Evolutionary conservation across 371 early-diverging fungal species (phyloP).

Genomic region (Syncephalastrum monosporum): DNA sequence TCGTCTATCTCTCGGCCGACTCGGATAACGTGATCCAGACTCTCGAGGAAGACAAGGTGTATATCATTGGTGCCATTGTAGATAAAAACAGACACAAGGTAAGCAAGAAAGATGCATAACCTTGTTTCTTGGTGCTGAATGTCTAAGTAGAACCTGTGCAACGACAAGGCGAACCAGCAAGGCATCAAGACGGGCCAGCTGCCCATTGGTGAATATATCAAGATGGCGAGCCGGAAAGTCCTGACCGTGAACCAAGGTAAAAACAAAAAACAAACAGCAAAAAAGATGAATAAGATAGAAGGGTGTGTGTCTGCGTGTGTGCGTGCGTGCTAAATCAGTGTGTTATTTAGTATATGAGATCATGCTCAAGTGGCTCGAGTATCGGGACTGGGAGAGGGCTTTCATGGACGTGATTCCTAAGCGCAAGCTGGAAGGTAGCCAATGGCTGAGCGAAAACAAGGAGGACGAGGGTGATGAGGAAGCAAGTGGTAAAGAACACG

Average conservation of each 20-base stretch:
- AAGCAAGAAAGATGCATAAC: neutral
- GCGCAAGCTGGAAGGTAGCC: constrained; percentile 70
- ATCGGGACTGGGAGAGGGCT: constrained; percentile 75
- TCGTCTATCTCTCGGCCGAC: constrained; percentile 92
- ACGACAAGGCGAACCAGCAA: constrained; percentile 70
- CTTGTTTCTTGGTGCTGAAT: neutral
- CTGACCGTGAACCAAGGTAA: constrained; percentile 91
- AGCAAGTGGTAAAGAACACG: constrained; percentile 16
- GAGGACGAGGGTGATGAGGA: constrained; percentile 16
- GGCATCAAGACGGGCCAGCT: constrained; percentile 81
- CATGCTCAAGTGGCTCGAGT: constrained; percentile 70
- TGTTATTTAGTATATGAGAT: constrained; percentile 71
- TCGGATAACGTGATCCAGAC: constrained; percentile 65
- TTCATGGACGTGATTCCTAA: constrained; percentile 85
- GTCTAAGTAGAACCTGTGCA: constrained; percentile 53
- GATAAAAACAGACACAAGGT: constrained; percentile 90
- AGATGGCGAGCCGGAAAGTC: constrained; percentile 78
- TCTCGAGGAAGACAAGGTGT: constrained; percentile 73
- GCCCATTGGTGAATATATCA: constrained; percentile 84
- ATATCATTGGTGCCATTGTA: constrained; percentile 94
- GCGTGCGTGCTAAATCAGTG: neutral
- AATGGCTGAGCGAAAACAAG: constrained; percentile 22
- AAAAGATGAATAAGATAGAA: neutral
- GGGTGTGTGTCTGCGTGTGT: no score
- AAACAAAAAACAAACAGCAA: constrained; percentile 12